Evolutionary conservation across 352 stramenopile genomes (phyloP), one percentile per base, ranked within the genome.

Genomic region (Phytophthora quininea): DNA sequence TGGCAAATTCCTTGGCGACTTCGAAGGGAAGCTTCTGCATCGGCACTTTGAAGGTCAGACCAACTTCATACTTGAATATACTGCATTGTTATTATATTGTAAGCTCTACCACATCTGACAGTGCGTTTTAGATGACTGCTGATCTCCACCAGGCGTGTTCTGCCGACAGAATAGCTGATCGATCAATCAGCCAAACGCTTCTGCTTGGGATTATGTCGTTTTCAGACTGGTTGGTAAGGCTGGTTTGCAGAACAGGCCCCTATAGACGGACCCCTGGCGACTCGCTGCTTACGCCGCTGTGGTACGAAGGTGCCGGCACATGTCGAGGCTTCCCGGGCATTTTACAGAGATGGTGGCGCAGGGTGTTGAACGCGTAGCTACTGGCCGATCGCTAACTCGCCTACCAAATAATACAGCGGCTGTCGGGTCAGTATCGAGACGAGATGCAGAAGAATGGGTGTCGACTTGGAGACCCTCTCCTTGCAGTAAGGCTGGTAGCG

Each of bases 231-330:
- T n/a, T n/a, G n/a, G n/a, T n/a, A n/a, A n/a, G n/a, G n/a, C n/a
- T n/a, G n/a, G n/a, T n/a, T n/a, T n/a, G n/a, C n/a, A n/a, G n/a
- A n/a, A n/a, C n/a, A n/a, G n/a, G n/a, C n/a, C n/a, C n/a, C n/a
- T n/a, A n/a, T n/a, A n/a, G n/a, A n/a, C n/a, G n/a, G n/a, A n/a
- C n/a, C n/a, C n/a, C n/a, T n/a, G n/a, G n/a, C n/a, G n/a, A n/a
- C n/a, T 75, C 84, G 14, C 62, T 94, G 19, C 82, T 92, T 32
- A 82, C 92, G 51, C 86, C 86, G 32, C 89, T 94, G 62, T 94
- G 86, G 86, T 82, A 84, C 43, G 84, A 94, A 58, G 86, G 86
- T 1, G 74, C 92, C 4, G 86, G 86, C 31, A 90, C 80, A 24
- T 92, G 87, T 54, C 82, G 86, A 29, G 86, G 86, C 32, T 94